These are phyloP conservation scores for Skeletonema menzelii DNA, from an alignment of 108 stramenopile species.

Conservation along the genomic window DNA sequence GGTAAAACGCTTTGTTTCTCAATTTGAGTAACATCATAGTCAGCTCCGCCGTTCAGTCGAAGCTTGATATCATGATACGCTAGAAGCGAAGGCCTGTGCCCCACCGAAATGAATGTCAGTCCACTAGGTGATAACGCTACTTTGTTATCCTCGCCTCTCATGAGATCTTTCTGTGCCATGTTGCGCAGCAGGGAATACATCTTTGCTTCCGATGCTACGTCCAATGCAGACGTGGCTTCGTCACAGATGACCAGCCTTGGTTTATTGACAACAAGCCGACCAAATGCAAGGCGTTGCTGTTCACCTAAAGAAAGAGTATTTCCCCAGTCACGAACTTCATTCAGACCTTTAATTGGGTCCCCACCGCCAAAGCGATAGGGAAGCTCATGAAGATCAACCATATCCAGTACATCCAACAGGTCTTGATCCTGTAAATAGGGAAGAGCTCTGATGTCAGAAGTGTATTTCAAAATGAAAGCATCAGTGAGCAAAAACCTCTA, in stretches of 20 bases:
- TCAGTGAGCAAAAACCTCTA: not conserved
- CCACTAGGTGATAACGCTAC: slow-evolving; percentile 57
- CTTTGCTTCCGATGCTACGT: slow-evolving; percentile 68
- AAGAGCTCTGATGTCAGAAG: not conserved
- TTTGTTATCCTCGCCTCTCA: slow-evolving; percentile 14
- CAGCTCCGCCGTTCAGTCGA: slow-evolving; percentile 53
- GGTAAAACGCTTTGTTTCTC: slow-evolving; percentile 19
- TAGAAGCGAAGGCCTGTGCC: slow-evolving; percentile 90
- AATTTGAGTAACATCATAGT: slow-evolving; percentile 25
- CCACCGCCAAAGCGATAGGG: slow-evolving; percentile 79
- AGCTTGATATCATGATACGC: slow-evolving; percentile 86
- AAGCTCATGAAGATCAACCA: slow-evolving; percentile 71
- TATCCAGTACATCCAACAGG: slow-evolving; percentile 64
- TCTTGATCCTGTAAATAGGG: slow-evolving; percentile 33
- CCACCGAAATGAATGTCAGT: slow-evolving; percentile 89
- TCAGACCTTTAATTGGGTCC: slow-evolving; percentile 73
- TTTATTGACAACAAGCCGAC: slow-evolving; percentile 81
- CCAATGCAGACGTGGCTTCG: slow-evolving; percentile 90
- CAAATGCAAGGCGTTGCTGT: slow-evolving; percentile 96
- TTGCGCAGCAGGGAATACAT: slow-evolving; percentile 86
- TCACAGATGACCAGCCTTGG: slow-evolving; percentile 92
- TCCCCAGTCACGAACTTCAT: slow-evolving; percentile 84
- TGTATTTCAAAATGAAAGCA: not conserved
- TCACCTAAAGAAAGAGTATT: slow-evolving; percentile 93
- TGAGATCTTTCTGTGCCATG: slow-evolving; percentile 58